phyloP scores from a whole-genome alignment of 257 asterid genomes.

The Nicotiana attenuata region DNA sequence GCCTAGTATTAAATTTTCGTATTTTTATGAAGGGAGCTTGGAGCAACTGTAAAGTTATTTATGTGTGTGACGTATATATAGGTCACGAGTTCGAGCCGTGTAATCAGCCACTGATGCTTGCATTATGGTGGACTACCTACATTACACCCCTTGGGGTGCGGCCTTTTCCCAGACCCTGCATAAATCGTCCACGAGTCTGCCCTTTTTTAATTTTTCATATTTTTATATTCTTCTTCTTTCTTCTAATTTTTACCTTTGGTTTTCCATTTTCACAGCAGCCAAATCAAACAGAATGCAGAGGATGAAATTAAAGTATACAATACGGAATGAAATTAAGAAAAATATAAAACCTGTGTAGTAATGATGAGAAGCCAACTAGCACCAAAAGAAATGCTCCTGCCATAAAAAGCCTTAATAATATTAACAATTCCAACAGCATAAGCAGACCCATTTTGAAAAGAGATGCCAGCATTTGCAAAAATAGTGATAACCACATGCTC shows the following conservation, averaged over 20 bases:
- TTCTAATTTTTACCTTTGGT: not conserved
- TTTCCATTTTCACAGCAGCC: not conserved
- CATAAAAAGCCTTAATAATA: conserved; percentile 57
- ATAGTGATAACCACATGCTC: conserved; percentile 75
- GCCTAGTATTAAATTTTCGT: not conserved
- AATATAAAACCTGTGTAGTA: conserved; percentile 58
- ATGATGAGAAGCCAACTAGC: conserved; percentile 72
- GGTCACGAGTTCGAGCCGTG: no score
- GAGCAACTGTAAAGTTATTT: no score
- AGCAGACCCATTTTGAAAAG: conserved; percentile 73
- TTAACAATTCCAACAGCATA: conserved; percentile 71
- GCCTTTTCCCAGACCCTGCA: no score
- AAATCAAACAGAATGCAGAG: not conserved
- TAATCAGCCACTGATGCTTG: no score
- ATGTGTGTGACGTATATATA: accelerated
- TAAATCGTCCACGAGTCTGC: no score
- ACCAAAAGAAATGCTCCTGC: conserved; percentile 47
- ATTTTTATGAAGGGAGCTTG: no score
- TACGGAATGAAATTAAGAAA: not conserved
- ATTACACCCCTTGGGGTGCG: no score
- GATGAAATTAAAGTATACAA: not conserved
- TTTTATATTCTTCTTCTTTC: not conserved
- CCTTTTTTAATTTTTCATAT: no score
- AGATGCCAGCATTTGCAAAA: conserved; percentile 73
- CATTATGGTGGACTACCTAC: no score